Base-by-base conservation (phyloP, 1,284 basidiomycete genomes). In the Takashimella koratensis region DNA sequence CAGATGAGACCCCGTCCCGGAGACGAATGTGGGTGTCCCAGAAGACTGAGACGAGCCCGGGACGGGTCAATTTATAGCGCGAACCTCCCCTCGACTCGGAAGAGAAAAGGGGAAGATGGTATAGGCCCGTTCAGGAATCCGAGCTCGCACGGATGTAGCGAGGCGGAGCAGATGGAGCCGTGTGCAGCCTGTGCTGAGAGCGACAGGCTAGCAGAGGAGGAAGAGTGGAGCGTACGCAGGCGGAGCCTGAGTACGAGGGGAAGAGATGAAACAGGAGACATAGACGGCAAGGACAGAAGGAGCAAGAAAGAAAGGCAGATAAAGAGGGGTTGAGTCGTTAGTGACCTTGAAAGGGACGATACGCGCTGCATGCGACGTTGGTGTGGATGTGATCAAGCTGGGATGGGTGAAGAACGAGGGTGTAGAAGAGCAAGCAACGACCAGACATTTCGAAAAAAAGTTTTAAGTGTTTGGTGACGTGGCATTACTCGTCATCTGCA, bases 41-140 rank as follows among this genome's bases (percentile, higher is more conserved):
- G n/a, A n/a, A n/a, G n/a, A n/a, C 8, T 60, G 42, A 42, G 13
- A 40, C 27, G 42, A 51, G n/a, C 56, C 56, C 59, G 49, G 40
- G 45, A 56, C 59, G 43, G 59, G 56, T 57, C 59, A 53, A 60
- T 57, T 60, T 57, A 43, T 47, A 47, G 53, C 41, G 50, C 55
- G 5, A 21, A 22, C 42, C 54, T 23, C 54, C 48, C 57, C 27
- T 52, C 39, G 19, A 41, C 45, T 54, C 49, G 51, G 26, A 41
- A 48, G 52, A 19, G 40, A 40, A 56, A 39, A 51, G 22, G 10
- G 16, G 43, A 22, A 27, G n/a, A 67, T 57, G 51, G 22, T 73
- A 53, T 73, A 40, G 70, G 69, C 70, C 67, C 67, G 64, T 71
- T 73, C 70, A 71, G 70, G 70, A 71, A 73, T 63, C 70, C 46